phyloP scores from a whole-genome alignment of 805 yeast species.

The Scheffersomyces amazonensis region DNA sequence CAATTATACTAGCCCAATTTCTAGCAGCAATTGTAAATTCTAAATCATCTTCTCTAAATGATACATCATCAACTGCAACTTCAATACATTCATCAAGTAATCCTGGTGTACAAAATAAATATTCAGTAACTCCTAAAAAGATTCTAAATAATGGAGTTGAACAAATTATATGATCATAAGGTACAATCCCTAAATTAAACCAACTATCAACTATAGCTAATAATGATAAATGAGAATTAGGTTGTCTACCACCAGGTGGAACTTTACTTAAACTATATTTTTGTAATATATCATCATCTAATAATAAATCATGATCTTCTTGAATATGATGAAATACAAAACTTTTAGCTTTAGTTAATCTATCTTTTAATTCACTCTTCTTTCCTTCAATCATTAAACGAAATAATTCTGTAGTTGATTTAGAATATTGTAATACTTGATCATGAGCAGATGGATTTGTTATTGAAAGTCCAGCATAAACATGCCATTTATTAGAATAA shows the following conservation, averaged over 20 bases:
- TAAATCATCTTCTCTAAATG: constrained; percentile 84
- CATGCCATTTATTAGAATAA: constrained; percentile 95
- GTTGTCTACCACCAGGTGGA: constrained; percentile 65
- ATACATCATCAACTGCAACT: constrained; percentile 62
- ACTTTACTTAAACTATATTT: constrained; percentile 72
- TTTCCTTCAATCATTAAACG: constrained; percentile 76
- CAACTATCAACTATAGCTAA: constrained; percentile 93
- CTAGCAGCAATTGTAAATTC: constrained; percentile 92
- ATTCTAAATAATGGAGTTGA: constrained; percentile 91
- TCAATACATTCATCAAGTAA: constrained; percentile 76
- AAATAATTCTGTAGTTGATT: constrained; percentile 77
- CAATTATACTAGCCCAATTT: constrained; percentile 80
- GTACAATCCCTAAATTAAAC: constrained; percentile 79
- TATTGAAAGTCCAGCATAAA: constrained; percentile 95
- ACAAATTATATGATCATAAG: constrained; percentile 95
- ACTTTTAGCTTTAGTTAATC: constrained; percentile 66
- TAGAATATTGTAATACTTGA: constrained; percentile 87
- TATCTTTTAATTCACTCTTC: constrained; percentile 50
- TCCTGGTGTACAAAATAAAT: constrained; percentile 80
- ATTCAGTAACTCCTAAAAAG: constrained; percentile 91
- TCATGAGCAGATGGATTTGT: constrained; percentile 92
- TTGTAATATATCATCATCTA: constrained; percentile 78
- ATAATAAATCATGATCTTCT: constrained; percentile 54
- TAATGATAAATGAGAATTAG: constrained; percentile 86
- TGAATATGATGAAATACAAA: constrained; percentile 71